Evolutionary conservation across 78 protist genomes (phyloP), one percentile per base, ranked within the genome.

Genomic region (slime mould (Dictyostelium discoideum)): DNA sequence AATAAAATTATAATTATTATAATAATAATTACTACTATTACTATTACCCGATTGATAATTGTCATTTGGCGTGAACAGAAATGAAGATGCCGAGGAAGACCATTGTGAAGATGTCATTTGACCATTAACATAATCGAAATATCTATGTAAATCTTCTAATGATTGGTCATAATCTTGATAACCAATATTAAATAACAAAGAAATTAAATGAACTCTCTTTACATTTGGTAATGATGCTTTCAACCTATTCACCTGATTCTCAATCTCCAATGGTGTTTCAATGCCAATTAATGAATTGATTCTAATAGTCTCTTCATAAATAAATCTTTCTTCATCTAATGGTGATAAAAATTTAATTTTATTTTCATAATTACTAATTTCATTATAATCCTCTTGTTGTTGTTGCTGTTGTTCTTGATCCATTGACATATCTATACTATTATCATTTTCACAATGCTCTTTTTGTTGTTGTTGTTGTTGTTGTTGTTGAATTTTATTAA

Each of bases 121-220:
- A 37, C 95, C 63, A 82, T 90, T 90, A 1, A 86, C 76, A 72
- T 90, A 90, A 60, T 90, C 95, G 40, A 90, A 90, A 46, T 90
- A 90, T 72, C 95, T 60, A 73, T 90, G 95, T 46, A 90, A 48
- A 39, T 90, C 95, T 22, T 90, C 95, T 16, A 90, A 24, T 22
- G 85, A 24, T 32, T 72, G 74, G 6, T 90, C 95, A 79, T 82
- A 90, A 39, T 90, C 95, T 48, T 65, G 67, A 32, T 90, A 86
- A 32, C 46, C 44, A 1, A 46, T 29, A 82, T 54, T 42, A 11
- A 13, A 54, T 11, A 90, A 16, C 7, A 90, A 73, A 11, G 87
- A 42, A 29, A 67, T 14, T 20, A 44, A 86, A 32, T 67, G 83
- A 8, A 78, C 14, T 39, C 79, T 80, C 10, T 82, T 90, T 11